These are phyloP conservation scores for Dorcoceras hygrometricum DNA, from an alignment of 257 asterid genomes.

Conservation along the genomic window DNA sequence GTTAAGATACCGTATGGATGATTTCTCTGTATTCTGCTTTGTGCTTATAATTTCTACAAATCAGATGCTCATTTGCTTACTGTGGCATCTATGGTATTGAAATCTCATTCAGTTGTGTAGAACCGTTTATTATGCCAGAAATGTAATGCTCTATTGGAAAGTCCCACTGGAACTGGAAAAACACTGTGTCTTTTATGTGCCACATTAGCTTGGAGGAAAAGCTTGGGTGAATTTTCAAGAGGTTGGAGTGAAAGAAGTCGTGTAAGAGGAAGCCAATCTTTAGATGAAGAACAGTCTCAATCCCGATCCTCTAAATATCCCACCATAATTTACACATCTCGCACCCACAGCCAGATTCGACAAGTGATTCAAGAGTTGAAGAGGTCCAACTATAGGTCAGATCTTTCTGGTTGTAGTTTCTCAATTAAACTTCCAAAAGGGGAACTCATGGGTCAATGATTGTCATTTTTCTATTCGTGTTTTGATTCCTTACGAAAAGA, in stretches of 20 bases:
- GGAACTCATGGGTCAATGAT: conserved; percentile 2
- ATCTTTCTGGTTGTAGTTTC: conserved; percentile 25
- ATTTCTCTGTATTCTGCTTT: conserved; percentile 1
- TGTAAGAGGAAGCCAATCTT: conserved; percentile 45
- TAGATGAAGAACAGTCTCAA: conserved; percentile 41
- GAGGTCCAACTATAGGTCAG: conserved; percentile 90
- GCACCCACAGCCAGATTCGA: conserved; percentile 95
- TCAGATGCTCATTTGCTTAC: background rate
- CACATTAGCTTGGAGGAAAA: conserved; percentile 94
- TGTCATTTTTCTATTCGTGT: background rate
- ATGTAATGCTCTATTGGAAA: conserved; percentile 85
- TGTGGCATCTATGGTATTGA: background rate
- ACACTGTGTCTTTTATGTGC: conserved; percentile 94
- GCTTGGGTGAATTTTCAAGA: conserved; percentile 72
- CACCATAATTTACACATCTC: conserved; percentile 77
- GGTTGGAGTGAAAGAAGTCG: conserved; percentile 51
- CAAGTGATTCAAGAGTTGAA: conserved; percentile 93
- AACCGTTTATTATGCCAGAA: conserved; percentile 42
- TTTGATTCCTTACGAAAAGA: background rate
- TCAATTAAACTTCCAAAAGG: conserved; percentile 12
- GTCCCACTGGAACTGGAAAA: conserved; percentile 99
- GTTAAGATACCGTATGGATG: conserved; percentile 1
- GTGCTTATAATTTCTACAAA: background rate
- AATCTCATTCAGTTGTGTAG: conserved; percentile 11
- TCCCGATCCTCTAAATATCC: conserved; percentile 58